Evolutionary conservation across 1,139 yeast genomes (phyloP), one percentile per base, ranked within the genome.

Genomic region (Suhomyces kunorum): DNA sequence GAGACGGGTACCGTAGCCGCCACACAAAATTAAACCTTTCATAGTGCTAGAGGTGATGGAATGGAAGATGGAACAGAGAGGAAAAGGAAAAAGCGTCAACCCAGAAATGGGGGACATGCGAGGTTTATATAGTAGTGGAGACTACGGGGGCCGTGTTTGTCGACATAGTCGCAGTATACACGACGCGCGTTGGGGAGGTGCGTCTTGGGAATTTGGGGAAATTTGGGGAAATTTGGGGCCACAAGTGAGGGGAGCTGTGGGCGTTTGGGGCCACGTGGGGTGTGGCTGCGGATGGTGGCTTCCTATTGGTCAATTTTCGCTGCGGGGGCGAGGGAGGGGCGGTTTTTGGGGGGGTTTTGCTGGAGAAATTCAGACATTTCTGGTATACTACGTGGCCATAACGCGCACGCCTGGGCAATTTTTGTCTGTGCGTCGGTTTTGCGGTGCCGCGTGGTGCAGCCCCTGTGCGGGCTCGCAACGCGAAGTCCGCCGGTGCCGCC

Each of bases 1-100:
- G 76, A 92, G 86, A 76, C 99, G 94, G 63, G 99, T 92, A 78
- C 99, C 99, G 77, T 89, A 92, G 68, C 98, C 98, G 64, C 98
- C 98, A 59, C 92, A 98, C 67, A 92, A 86, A 78, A 92, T 92
- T 69, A 92, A 82, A 64, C 97, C 98, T 78, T 92, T 92, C 98
- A 92, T 92, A 59, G 36, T 68, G 44, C 46, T 20, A 18, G 22
- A 9, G 4, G 39, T 15, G 36, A 15, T 19, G 26, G 29, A 30
- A 32, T 20, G 24, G 28, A 29, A 33, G 32, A 26, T 35, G 34
- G 42, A 34, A 40, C 36, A 42, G 28, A 28, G 38, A 36, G 14
- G 9, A 15, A 17, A 31, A 19, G 34, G 30, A 30, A 24, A 17
- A n/a, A n/a, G n/a, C n/a, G n/a, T n/a, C n/a, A n/a, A n/a, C n/a